A percentile compares a stretch with the other conserved stretches of the same genome.
Conservation (phyloP, 176 grass and related monocot genomes). For the Aegilops longissima region DNA sequence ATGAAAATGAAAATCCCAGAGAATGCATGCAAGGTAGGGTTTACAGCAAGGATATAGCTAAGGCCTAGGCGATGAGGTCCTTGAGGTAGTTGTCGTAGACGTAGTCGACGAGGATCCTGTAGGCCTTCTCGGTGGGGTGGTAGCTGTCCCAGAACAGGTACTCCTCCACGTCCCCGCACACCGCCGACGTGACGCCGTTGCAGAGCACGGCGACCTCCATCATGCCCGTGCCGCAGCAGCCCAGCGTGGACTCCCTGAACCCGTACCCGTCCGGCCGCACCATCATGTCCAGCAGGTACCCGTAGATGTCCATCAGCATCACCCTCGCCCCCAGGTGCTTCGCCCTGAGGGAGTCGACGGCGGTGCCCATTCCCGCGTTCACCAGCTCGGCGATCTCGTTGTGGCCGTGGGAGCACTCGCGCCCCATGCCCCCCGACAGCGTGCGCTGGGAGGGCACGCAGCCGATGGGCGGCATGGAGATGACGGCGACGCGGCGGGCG, state of each 20-base stretch:
- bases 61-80: not conserved
- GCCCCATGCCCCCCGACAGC: constrained; percentile 35
- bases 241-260: constrained; percentile 50
- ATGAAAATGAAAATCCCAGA: no score
- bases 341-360: constrained; percentile 1
- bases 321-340: constrained; percentile 23
- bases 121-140: no score
- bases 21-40: no score
- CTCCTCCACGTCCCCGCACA: constrained; percentile 40
- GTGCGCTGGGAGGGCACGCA: constrained; percentile 86
- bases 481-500: constrained; percentile 48
- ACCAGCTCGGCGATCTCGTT: constrained; percentile 55
- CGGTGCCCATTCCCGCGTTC: constrained; percentile 41
- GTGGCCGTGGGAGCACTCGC: constrained; percentile 46
- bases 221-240: not conserved
- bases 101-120: constrained; percentile 42
- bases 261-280: constrained; percentile 47
- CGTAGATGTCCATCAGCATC: constrained; percentile 70
- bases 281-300: constrained; percentile 64
- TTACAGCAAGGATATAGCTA: no score
- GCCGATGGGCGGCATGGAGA: constrained; percentile 78
- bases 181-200: constrained; percentile 50
- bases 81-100: constrained; percentile 52
- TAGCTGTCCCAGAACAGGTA: no score
- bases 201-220: constrained; percentile 70